phyloP scores from a whole-genome alignment of 306 rosid genomes.

The Glycine latifolia region DNA sequence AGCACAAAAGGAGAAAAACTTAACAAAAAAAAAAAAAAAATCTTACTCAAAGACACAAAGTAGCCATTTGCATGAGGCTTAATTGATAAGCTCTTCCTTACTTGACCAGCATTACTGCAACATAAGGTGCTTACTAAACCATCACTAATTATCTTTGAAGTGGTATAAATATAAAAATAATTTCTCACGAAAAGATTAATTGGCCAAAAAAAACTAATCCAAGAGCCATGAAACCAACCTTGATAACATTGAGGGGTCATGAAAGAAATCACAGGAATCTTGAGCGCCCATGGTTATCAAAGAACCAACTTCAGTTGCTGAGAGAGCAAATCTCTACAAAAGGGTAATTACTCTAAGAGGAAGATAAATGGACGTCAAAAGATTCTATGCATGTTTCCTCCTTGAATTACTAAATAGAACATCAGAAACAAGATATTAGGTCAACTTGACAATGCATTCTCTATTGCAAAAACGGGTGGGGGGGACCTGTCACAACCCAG shows the following conservation, averaged over 20 bases:
- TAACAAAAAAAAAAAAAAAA: not conserved
- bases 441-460: constrained; percentile 26
- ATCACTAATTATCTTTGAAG: constrained; percentile 38
- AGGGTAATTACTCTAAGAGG: constrained; percentile 33
- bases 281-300: constrained; percentile 79
- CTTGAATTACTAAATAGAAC: not conserved
- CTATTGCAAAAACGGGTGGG: not conserved
- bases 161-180: constrained; percentile 24
- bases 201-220: constrained; percentile 26
- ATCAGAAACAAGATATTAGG: constrained; percentile 15
- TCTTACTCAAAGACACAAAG: constrained; percentile 84
- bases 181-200: not conserved
- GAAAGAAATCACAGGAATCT: constrained; percentile 93
- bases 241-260: constrained; percentile 87
- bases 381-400: too few relatives aligned
- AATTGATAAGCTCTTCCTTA: constrained; percentile 85
- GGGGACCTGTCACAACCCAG: not conserved
- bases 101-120: constrained; percentile 95
- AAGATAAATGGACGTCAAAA: not conserved
- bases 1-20: constrained; percentile 10
- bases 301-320: constrained; percentile 89
- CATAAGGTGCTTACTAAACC: constrained; percentile 44
- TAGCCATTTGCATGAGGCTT: constrained; percentile 81
- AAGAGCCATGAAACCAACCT: constrained; percentile 63
- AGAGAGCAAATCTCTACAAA: constrained; percentile 77